Base-by-base conservation (phyloP, 352 stramenopile species). In the Phytophthora tentaculata region DNA sequence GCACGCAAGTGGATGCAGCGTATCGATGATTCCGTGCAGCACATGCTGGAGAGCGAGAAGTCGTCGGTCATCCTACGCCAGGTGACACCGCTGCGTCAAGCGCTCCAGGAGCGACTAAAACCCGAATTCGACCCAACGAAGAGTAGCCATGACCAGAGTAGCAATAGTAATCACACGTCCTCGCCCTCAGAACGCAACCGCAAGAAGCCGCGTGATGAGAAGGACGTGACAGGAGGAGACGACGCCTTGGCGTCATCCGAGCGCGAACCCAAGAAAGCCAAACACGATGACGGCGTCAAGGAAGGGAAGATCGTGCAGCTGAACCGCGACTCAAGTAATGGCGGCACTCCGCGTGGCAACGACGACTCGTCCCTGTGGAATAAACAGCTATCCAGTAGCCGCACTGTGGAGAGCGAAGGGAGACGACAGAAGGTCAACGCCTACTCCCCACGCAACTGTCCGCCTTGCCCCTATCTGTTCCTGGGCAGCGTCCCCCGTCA, bases 381-480 rank as follows among this genome's bases (percentile, higher is more conserved):
- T 56, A 71, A 69, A n/a, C 26, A 61, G n/a, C 6, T 45, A 39
- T 50, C 24, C 8, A 74, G 61, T 29, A 60, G 58, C 16, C 71
- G 67, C 19, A 32, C 68, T 17, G 55, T 71, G 9, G 63, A 79
- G 56, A 65, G 22, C 9, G 58, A 76, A 48, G 59, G 50, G 6
- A 73, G 61, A 56, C 71, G 71, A 6, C 51, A 53, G 16, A 61
- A 70, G 32, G n/a, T 64, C 23, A 79, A 52, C 41, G 55, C 32
- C 39, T 58, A 47, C 48, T 73, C 64, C 1, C 61, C 73, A 6
- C 64, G 73, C 1, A 84, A 68, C 44, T 95, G 84, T 28, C 85
- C 87, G 19, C 85, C 87, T 0, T 79, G 81, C 12, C 76, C 82
- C 19, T 92, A 92, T 48, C 63, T 95, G 48, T 92, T 91, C 47